These are phyloP conservation scores for Neofusicoccum kwambonambiense DNA, from an alignment of 2,329 filamentous ascomycete genomes.

Conservation along the genomic window DNA sequence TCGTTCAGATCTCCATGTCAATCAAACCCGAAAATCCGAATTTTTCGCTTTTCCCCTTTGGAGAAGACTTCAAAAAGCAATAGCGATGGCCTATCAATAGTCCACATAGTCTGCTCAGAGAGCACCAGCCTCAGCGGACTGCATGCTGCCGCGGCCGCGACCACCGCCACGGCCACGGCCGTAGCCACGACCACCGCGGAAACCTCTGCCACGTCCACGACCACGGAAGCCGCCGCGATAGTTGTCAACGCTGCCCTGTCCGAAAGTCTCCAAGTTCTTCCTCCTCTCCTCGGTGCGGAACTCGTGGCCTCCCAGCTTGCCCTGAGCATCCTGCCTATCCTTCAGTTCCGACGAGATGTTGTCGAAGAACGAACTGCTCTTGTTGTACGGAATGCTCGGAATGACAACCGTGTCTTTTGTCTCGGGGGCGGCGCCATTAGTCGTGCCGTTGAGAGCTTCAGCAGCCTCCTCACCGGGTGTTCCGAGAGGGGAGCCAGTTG, in stretches of 20 bases:
- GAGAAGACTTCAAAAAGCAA: neutral
- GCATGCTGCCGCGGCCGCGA: neutral
- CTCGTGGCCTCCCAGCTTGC: constrained; percentile 73
- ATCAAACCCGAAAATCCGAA: neutral
- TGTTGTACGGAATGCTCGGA: constrained; percentile 68
- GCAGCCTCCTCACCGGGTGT: constrained; percentile 32
- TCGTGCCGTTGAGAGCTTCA: constrained; percentile 32
- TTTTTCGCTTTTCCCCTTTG: neutral
- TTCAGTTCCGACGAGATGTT: constrained; percentile 95
- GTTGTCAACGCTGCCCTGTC: constrained; percentile 89
- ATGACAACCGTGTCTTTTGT: constrained; percentile 47
- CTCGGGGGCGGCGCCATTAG: constrained; percentile 30
- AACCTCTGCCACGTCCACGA: constrained; percentile 65
- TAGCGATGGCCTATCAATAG: neutral
- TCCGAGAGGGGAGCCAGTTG: constrained; percentile 67
- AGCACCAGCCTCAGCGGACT: constrained; percentile 1
- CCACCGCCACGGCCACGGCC: constrained; percentile 47
- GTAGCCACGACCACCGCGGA: constrained; percentile 44
- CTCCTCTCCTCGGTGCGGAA: constrained; percentile 91
- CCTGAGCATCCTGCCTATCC: constrained; percentile 73
- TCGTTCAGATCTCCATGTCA: neutral
- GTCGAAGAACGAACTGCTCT: constrained; percentile 89
- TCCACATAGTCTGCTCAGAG: neutral
- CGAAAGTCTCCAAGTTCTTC: constrained; percentile 93
- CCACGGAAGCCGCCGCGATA: constrained; percentile 76